A percentile compares a stretch with the other conserved stretches of the same genome.
Conservation (phyloP, 1,139 yeast genomes). For the Pichia sorboxylosa region DNA sequence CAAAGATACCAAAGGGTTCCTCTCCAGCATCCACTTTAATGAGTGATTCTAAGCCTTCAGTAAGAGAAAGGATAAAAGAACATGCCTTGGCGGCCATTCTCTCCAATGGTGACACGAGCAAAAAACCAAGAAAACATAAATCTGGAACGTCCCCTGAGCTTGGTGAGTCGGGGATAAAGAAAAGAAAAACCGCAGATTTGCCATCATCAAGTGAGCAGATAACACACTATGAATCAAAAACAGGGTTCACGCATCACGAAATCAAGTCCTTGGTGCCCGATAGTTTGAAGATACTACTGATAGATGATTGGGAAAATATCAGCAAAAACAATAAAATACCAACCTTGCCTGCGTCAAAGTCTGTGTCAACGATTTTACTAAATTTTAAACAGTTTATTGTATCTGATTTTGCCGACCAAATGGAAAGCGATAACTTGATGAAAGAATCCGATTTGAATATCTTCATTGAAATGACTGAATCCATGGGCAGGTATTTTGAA, state of each 20-base stretch:
- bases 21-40: background rate
- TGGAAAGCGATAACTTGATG: too few species aligned
- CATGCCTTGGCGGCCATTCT: background rate
- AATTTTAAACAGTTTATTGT: slow-evolving; percentile 28
- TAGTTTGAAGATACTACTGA: slow-evolving; percentile 55
- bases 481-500: slow-evolving; percentile 69
- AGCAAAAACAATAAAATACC: slow-evolving; percentile 70
- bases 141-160: background rate
- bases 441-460: slow-evolving; percentile 40
- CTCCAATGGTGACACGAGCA: background rate
- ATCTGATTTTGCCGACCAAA: slow-evolving; percentile 19
- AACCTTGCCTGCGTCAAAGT: slow-evolving; percentile 42
- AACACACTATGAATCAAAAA: slow-evolving; percentile 7
- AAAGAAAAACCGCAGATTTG: background rate
- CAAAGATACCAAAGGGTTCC: background rate
- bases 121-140: background rate
- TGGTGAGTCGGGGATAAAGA: background rate
- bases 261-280: slow-evolving; percentile 44
- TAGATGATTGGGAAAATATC: slow-evolving; percentile 87
- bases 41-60: background rate
- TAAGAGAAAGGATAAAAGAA: too few species aligned
- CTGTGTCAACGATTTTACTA: slow-evolving; percentile 41
- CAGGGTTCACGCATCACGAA: slow-evolving; percentile 11
- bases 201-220: background rate
- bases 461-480: slow-evolving; percentile 54